Conservation (phyloP, 1,139 yeast species). For the Saccharomyces hybrid region DNA sequence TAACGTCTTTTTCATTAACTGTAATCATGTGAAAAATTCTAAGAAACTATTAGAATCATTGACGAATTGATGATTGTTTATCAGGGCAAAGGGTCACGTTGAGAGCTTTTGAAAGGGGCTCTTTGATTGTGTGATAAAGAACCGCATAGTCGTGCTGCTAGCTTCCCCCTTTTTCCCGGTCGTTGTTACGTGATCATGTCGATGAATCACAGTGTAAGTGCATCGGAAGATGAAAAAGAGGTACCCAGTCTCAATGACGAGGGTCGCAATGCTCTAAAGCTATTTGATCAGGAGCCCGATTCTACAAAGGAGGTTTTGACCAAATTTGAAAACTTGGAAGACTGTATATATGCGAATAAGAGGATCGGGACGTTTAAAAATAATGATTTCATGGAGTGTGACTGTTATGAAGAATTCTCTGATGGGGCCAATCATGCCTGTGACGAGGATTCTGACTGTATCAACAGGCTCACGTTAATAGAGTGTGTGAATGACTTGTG, state of each 20-base stretch:
- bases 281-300: conserved; percentile 45
- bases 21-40: not conserved
- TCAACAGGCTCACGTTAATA: conserved; percentile 81
- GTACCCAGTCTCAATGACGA: not conserved
- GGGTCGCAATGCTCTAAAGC: conserved; percentile 6
- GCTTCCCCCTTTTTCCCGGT: not conserved
- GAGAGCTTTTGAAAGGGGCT: not conserved
- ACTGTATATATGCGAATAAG: conserved; percentile 55
- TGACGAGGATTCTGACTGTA: conserved; percentile 80
- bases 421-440: conserved; percentile 58
- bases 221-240: not conserved
- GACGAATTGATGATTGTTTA: not conserved
- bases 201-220: not conserved
- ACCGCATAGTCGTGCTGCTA: not conserved
- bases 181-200: not conserved
- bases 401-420: conserved; percentile 44
- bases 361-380: conserved; percentile 60
- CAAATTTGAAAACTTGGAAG: conserved; percentile 48
- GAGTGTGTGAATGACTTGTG: conserved; percentile 78
- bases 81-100: not conserved
- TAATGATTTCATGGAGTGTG: conserved; percentile 78
- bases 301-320: conserved; percentile 63
- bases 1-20: not conserved
- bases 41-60: not conserved
- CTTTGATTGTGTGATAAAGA: not conserved